Evolutionary conservation across 2,329 filamentous ascomycete species (phyloP), one percentile per base, ranked within the genome.

Genomic region (Sclerotinia trifoliorum): DNA sequence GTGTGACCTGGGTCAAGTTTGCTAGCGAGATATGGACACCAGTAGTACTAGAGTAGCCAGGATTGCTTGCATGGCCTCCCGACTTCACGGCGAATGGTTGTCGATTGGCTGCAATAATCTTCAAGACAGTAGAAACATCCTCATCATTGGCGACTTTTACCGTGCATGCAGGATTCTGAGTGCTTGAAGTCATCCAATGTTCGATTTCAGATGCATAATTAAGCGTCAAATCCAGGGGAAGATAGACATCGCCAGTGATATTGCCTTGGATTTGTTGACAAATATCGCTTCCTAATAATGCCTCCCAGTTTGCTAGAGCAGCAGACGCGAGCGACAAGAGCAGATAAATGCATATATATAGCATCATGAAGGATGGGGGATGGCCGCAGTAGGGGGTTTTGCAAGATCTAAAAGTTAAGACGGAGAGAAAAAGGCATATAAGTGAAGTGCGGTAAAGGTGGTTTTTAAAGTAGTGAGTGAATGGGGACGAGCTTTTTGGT

Each of bases 61-160:
- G 66, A 57, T 72, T 72, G 13, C 71, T 71, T 48, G 68, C 66
- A 70, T 82, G 80, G 1, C 81, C 79, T 15, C 79, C 80, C 65
- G 78, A 78, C 71, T 80, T 80, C 62, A 79, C 75, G 8, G 79
- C 76, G 70, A 80, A 80, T 1, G 76, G 73, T 74, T 17, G 70
- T 60, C 0, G 72, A 69, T 1, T 65, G 39, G 39, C 60, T 10
- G 69, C 73, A 46, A 78, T 68, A 6, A 76, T 71, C 55, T 73
- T 66, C 24, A 78, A 56, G 7, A 72, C 72, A 1, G 35, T 61
- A 4, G 77, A 73, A 1, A 77, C 70, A 69, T 78, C 76, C 11
- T 70, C 54, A 1, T 71, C 68, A 0, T 70, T 72, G 0, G 66
- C 73, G 8, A 72, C 72, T 52, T 76, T 70, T 26, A 77, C 69